These are phyloP conservation scores for Chalaropsis ovoidea DNA, from an alignment of 2,329 filamentous ascomycete species.

Conservation along the genomic window DNA sequence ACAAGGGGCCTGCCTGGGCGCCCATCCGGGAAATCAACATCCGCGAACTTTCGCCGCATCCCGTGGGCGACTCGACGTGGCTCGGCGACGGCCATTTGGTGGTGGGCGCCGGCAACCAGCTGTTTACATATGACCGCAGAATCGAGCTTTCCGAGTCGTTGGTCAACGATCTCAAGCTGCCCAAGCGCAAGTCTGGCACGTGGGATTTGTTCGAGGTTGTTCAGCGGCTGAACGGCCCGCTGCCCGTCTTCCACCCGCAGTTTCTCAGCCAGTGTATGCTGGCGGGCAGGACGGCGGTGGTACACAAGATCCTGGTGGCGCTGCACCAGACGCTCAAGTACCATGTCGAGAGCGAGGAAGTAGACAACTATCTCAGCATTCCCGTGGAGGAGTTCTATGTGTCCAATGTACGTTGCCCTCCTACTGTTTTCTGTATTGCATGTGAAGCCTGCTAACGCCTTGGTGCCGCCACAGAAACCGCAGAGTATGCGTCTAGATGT, in stretches of 20 bases:
- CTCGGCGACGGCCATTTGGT: conserved; percentile 73
- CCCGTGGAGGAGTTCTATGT: conserved; percentile 50
- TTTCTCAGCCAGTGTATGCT: conserved; percentile 80
- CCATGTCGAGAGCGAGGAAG: conserved; percentile 65
- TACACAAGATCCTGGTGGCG: conserved; percentile 61
- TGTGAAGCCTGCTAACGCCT: not conserved
- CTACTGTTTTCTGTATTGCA: conserved; percentile 16
- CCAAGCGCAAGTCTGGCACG: conserved; percentile 40
- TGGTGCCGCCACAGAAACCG: not conserved
- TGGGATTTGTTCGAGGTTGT: conserved; percentile 73
- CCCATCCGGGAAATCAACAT: conserved; percentile 73
- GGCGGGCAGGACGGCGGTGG: conserved; percentile 61
- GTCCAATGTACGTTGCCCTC: conserved; percentile 29
- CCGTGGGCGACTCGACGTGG: conserved; percentile 91
- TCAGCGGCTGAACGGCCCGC: conserved; percentile 70
- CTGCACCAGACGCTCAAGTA: conserved; percentile 72
- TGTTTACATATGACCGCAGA: conserved; percentile 74
- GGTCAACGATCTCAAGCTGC: conserved; percentile 43
- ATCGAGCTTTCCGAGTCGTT: conserved; percentile 55
- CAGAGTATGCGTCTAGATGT: conserved; percentile 13
- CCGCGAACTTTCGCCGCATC: conserved; percentile 71
- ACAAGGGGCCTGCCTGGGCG: conserved; percentile 81
- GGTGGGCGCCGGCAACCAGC: conserved; percentile 80
- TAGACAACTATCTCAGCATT: conserved; percentile 68
- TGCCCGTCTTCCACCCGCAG: conserved; percentile 87